phyloP scores from a whole-genome alignment of 306 rosid genomes.

The Trifolium dubium region DNA sequence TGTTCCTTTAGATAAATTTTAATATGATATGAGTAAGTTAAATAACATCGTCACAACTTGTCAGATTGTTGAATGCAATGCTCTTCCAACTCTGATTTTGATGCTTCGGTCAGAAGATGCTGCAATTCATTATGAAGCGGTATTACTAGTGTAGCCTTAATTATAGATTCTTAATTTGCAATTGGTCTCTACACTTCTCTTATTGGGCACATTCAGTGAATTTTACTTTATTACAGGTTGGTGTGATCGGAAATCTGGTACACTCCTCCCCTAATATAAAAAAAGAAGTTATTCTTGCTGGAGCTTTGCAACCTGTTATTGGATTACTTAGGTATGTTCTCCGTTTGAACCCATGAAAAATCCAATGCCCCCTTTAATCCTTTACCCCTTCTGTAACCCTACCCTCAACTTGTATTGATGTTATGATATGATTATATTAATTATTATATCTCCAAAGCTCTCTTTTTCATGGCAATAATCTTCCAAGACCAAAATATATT shows the following conservation, averaged over 20 bases:
- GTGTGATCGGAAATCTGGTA: conserved; percentile 96
- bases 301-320: conserved; percentile 97
- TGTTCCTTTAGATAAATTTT: background rate
- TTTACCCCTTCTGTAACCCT: background rate
- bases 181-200: conserved; percentile 33
- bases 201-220: conserved; percentile 36
- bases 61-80: conserved; percentile 99
- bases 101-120: conserved; percentile 97
- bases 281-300: conserved; percentile 96
- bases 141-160: conserved; percentile 45
- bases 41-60: conserved; percentile 33
- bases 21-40: conserved; percentile 21
- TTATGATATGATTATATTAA: background rate
- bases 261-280: conserved; percentile 96
- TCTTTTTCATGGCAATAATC: conserved; percentile 10
- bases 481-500: background rate
- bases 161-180: conserved; percentile 32
- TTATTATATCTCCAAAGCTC: background rate
- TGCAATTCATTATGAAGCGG: conserved; percentile 99
- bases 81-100: conserved; percentile 92
- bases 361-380: background rate
- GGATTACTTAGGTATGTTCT: conserved; percentile 81
- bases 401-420: conserved; percentile 16
- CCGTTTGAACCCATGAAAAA: conserved; percentile 26
- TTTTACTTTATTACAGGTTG: conserved; percentile 73